Base-by-base conservation (phyloP, 345 rosid species). In the Bruguiera parviflora region DNA sequence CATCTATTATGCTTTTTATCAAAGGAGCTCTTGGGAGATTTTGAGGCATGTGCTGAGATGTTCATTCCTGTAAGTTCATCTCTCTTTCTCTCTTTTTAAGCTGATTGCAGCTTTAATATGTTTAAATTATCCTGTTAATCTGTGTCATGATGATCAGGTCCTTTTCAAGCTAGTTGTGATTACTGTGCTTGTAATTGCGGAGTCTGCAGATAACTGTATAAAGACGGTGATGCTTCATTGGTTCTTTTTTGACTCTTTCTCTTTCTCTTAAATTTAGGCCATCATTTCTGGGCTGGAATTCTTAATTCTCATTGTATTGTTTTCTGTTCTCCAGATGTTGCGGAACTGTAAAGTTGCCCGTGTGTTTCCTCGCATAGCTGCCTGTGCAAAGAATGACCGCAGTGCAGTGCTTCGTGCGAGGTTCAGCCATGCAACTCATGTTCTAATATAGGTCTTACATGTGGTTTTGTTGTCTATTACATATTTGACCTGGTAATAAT, bases 101-200 rank as follows among this genome's bases (percentile, higher is more conserved):
- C 35, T 51, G 58, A 56, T 63, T 63, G 6, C 68, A 33, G 57
- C 47, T 63, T 78, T 71, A 32, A 8, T 68, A 61, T 62, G 56
- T 75, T 66, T 35, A 72, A 62, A 71, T 61, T 55, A 32, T 75
- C 35, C 11, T 73, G 53, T 75, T 82, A 73, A 80, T 71, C 71
- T 71, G 63, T 73, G 70, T 64, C 69, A 77, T 86, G 81, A 75
- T 86, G 67, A 83, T 81, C 94, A 95, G 99, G 98, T 90, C 67
- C 98, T 95, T 83, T 95, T 95, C 92, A 95, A 95, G 96, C 84
- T 95, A 75, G 99, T 95, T 77, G 99, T 95, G 88, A 95, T 95
- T 65, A 95, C 99, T 79, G 99, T 92, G 68, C 99, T 95, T 82
- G 99, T 95, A 75, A 95, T 95, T 86, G 96, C 96, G 78, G 99